These are phyloP conservation scores for Vitis hybrid DNA, from an alignment of 177 flowering plant species.

Conservation along the genomic window DNA sequence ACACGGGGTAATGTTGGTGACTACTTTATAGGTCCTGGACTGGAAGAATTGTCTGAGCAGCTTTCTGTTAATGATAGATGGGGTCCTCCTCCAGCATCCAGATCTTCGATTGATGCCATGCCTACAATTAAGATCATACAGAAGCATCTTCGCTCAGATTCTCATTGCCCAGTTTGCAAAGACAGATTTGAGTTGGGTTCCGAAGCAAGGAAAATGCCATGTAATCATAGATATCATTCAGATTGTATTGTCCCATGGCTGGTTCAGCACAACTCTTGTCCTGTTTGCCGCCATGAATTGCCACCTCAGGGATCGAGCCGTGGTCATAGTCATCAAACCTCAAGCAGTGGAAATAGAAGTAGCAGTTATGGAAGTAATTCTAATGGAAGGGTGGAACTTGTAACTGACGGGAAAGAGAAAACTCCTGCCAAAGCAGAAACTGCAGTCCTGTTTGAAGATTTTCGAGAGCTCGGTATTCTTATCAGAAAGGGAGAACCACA, in stretches of 20 bases:
- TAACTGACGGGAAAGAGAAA: too few species aligned
- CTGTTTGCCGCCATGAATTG: slow-evolving; percentile 65
- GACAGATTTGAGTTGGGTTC: slow-evolving; percentile 55
- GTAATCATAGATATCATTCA: slow-evolving; percentile 55
- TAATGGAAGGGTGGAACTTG: slow-evolving; percentile 23
- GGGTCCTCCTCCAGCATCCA: slow-evolving; percentile 58
- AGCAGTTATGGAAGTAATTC: slow-evolving; percentile 16
- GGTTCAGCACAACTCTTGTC: slow-evolving; percentile 63
- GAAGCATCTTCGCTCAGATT: slow-evolving; percentile 49
- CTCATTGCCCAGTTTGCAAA: slow-evolving; percentile 60
- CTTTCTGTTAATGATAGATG: slow-evolving; percentile 31
- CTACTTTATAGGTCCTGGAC: slow-evolving; percentile 58
- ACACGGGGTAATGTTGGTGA: slow-evolving; percentile 48
- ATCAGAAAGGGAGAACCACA: too few species aligned
- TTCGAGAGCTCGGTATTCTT: too few species aligned
- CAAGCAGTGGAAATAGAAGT: slow-evolving; percentile 26
- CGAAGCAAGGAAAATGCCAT: slow-evolving; percentile 57
- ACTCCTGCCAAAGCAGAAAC: too few species aligned
- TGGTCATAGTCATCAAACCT: slow-evolving; percentile 16
- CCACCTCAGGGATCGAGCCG: slow-evolving; percentile 26
- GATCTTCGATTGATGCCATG: slow-evolving; percentile 49
- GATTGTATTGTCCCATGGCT: slow-evolving; percentile 71
- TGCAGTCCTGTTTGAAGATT: too few species aligned
- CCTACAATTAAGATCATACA: slow-evolving; percentile 50
- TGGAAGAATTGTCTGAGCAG: slow-evolving; percentile 55